These are phyloP conservation scores for Neurospora sp. DNA, from an alignment of 495 filamentous ascomycete species.

Conservation along the genomic window DNA sequence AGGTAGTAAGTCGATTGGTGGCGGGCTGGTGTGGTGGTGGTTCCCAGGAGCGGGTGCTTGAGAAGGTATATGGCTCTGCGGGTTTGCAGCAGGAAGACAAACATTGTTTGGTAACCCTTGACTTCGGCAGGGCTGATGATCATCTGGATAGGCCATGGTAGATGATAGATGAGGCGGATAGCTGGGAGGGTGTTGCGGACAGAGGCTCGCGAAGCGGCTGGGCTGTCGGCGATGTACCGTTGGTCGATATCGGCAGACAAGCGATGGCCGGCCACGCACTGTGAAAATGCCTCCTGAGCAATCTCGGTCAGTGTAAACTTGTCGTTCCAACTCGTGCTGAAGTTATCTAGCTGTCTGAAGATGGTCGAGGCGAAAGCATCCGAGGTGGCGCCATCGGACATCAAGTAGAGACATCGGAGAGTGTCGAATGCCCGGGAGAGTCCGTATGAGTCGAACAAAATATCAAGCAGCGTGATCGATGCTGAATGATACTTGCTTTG, in stretches of 20 bases:
- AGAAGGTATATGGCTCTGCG: constrained; percentile 62
- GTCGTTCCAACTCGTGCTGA: constrained; percentile 65
- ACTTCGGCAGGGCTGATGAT: constrained; percentile 57
- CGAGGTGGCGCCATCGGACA: constrained; percentile 55
- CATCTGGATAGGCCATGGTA: constrained; percentile 83
- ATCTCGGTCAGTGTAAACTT: constrained; percentile 73
- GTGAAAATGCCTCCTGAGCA: constrained; percentile 56
- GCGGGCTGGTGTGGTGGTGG: constrained; percentile 12
- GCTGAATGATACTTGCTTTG: constrained; percentile 58
- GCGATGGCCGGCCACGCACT: constrained; percentile 45
- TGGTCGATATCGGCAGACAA: constrained; percentile 46
- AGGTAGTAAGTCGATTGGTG: constrained; percentile 44
- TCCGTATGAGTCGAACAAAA: constrained; percentile 60
- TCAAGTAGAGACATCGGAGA: constrained; percentile 62
- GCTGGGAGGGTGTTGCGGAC: constrained; percentile 40
- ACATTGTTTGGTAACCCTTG: constrained; percentile 54
- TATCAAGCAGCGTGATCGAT: constrained; percentile 49
- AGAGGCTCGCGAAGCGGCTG: constrained; percentile 29
- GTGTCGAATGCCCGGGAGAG: constrained; percentile 56
- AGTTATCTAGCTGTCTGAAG: constrained; percentile 66
- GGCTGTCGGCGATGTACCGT: constrained; percentile 17
- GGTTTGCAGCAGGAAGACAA: constrained; percentile 67
- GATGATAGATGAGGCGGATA: constrained; percentile 49
- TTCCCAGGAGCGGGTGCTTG: constrained; percentile 41
- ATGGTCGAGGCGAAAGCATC: constrained; percentile 54